A percentile compares a stretch with the other conserved stretches of the same genome.
These are phyloP conservation scores for Xylaria multiplex DNA, from an alignment of 2,329 filamentous ascomycete species.

Conservation along the genomic window DNA sequence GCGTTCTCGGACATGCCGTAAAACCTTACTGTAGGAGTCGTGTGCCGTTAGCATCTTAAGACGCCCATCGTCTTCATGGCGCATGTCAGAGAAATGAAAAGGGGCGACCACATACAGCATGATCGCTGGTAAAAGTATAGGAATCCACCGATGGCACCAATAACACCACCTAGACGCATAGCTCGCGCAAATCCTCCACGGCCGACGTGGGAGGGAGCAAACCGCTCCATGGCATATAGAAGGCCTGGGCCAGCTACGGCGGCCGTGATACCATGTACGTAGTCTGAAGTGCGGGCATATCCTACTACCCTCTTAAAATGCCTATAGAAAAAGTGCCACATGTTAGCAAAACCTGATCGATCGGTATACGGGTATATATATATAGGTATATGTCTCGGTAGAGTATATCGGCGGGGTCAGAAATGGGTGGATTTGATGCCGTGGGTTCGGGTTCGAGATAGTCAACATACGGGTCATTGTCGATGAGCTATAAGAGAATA, in stretches of 20 bases:
- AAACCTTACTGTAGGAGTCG: constrained; percentile 76
- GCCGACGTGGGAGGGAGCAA: constrained; percentile 85
- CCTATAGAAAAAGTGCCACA: constrained; percentile 56
- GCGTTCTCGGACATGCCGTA: constrained; percentile 94
- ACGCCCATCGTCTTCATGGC: too few species aligned
- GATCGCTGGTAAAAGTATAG: constrained; percentile 87
- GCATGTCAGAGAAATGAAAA: constrained; percentile 13
- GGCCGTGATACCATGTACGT: constrained; percentile 73
- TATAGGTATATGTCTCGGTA: too few species aligned
- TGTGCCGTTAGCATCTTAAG: too few species aligned
- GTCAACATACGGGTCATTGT: constrained; percentile 90
- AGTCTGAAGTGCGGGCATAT: constrained; percentile 90
- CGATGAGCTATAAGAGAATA: constrained; percentile 79
- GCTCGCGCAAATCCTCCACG: constrained; percentile 83
- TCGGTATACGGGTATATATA: neutral
- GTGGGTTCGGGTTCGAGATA: constrained; percentile 6
- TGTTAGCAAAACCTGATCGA: constrained; percentile 13
- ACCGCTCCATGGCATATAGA: constrained; percentile 82
- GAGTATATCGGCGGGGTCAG: neutral
- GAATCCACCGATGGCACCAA: constrained; percentile 82
- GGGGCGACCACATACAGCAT: constrained; percentile 69
- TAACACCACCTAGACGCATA: constrained; percentile 79
- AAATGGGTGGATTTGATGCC: neutral
- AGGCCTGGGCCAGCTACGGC: constrained; percentile 78
- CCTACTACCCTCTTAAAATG: constrained; percentile 90